Percentiles rank a stretch among this genome's conserved stretches.
These are phyloP conservation scores for Plasmopara muralis DNA, from an alignment of 352 stramenopile genomes.

Conservation along the genomic window DNA sequence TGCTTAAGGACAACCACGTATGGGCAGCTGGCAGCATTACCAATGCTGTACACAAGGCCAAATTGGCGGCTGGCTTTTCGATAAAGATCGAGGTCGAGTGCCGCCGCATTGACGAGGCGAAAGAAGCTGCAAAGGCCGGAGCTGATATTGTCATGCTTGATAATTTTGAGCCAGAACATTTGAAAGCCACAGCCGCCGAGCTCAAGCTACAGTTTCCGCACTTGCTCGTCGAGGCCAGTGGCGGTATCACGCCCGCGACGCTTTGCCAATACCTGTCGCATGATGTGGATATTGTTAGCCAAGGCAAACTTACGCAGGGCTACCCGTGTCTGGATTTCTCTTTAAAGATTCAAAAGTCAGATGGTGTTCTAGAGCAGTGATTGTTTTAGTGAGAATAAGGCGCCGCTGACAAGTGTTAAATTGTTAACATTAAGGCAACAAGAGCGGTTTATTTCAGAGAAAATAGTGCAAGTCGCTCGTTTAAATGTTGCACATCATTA, in stretches of 20 bases:
- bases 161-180: slow-evolving; percentile 92
- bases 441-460: slow-evolving; percentile 11
- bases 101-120: slow-evolving; percentile 88
- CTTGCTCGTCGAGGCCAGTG: slow-evolving; percentile 95
- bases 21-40: slow-evolving; percentile 94
- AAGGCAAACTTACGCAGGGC: slow-evolving; percentile 96
- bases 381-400: not conserved
- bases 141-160: slow-evolving; percentile 98
- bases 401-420: not conserved
- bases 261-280: slow-evolving; percentile 91
- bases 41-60: slow-evolving; percentile 89
- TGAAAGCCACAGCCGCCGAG: slow-evolving; percentile 87
- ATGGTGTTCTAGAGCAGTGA: slow-evolving; percentile 45
- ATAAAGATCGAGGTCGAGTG: slow-evolving; percentile 99
- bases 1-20: slow-evolving; percentile 99
- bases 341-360: slow-evolving; percentile 93
- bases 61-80: slow-evolving; percentile 91
- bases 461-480: slow-evolving; percentile 17
- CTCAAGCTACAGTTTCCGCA: slow-evolving; percentile 95
- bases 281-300: slow-evolving; percentile 95
- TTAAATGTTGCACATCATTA: slow-evolving; percentile 29
- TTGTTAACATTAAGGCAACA: slow-evolving; percentile 6
- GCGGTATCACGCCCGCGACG: slow-evolving; percentile 95
- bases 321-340: slow-evolving; percentile 97
- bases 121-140: slow-evolving; percentile 83